These are phyloP conservation scores for Polytrichum formosum DNA, from an alignment of 225 moss, liverwort and hornwort genomes.

Conservation along the genomic window DNA sequence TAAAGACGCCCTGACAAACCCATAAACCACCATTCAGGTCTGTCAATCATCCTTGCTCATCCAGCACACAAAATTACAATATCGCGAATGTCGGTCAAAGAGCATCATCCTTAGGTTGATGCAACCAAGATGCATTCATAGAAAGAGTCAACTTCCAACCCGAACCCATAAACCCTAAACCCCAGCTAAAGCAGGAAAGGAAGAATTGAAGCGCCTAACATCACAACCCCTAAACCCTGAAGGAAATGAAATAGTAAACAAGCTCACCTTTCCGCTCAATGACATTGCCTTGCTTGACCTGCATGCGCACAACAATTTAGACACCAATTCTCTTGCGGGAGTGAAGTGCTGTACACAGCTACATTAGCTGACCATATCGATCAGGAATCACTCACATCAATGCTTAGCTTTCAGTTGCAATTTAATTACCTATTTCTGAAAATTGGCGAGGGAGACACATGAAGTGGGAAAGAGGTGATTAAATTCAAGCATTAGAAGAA, in stretches of 20 bases:
- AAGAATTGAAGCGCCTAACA: too few species aligned
- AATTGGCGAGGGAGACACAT: background rate
- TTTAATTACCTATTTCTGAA: too few species aligned
- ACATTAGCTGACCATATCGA: background rate
- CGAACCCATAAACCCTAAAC: conserved; percentile 13
- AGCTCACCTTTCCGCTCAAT: conserved; percentile 91
- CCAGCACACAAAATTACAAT: conserved; percentile 20
- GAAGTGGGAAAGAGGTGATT: background rate
- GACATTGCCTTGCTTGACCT: conserved; percentile 94
- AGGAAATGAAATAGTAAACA: background rate
- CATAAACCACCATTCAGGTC: conserved; percentile 28
- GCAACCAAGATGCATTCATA: too few species aligned
- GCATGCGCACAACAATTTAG: conserved; percentile 4
- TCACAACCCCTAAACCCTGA: too few species aligned
- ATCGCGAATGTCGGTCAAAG: too few species aligned
- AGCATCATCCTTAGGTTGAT: too few species aligned
- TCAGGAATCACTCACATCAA: background rate
- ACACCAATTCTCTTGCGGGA: background rate
- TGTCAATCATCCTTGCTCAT: conserved; percentile 43
- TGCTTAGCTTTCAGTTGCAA: background rate
- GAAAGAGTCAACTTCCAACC: too few species aligned
- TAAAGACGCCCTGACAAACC: conserved; percentile 48
- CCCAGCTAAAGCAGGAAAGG: too few species aligned
- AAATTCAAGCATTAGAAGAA: background rate
- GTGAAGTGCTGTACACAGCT: background rate